Percentiles rank a stretch among this genome's conserved stretches.
Evolutionary conservation across 2,329 filamentous ascomycete species (phyloP).

Genomic region (Apiospora marii): DNA sequence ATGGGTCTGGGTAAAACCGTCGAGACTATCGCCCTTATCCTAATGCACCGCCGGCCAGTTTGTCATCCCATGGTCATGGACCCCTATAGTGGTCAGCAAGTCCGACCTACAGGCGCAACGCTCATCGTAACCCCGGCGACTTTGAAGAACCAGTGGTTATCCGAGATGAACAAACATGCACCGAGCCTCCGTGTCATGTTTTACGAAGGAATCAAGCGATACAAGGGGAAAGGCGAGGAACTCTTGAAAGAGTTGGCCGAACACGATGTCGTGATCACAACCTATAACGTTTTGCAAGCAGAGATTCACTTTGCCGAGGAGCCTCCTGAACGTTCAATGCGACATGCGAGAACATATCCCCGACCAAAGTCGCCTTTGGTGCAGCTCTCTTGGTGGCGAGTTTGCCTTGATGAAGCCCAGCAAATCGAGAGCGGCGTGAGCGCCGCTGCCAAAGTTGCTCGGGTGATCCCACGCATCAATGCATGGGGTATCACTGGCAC

Average conservation of each 20-base stretch:
- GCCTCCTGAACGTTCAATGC: slow-evolving; percentile 72
- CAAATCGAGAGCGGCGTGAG: slow-evolving; percentile 92
- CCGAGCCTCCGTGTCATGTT: slow-evolving; percentile 62
- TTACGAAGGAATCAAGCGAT: slow-evolving; percentile 60
- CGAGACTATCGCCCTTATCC: slow-evolving; percentile 76
- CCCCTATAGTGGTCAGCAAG: slow-evolving; percentile 48
- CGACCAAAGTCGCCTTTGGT: slow-evolving; percentile 78
- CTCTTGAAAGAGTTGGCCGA: slow-evolving; percentile 54
- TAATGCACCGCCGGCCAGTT: slow-evolving; percentile 61
- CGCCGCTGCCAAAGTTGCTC: slow-evolving; percentile 81
- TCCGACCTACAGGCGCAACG: slow-evolving; percentile 62
- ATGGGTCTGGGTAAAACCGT: slow-evolving; percentile 87
- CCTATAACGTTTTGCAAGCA: slow-evolving; percentile 74
- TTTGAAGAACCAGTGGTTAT: slow-evolving; percentile 67
- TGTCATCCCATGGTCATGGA: slow-evolving; percentile 41
- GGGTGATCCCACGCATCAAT: slow-evolving; percentile 81
- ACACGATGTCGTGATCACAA: slow-evolving; percentile 69
- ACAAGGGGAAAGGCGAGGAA: slow-evolving; percentile 46
- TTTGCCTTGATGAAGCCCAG: slow-evolving; percentile 82
- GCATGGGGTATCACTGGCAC: slow-evolving; percentile 95
- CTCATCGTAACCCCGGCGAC: slow-evolving; percentile 68
- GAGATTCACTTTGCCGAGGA: slow-evolving; percentile 81
- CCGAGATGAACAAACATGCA: slow-evolving; percentile 66
- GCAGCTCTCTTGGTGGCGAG: slow-evolving; percentile 86
- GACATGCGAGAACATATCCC: slow-evolving; percentile 72